Evolutionary conservation across 805 yeast species (phyloP), one percentile per base, ranked within the genome.

Genomic region (Lipomyces sp.): DNA sequence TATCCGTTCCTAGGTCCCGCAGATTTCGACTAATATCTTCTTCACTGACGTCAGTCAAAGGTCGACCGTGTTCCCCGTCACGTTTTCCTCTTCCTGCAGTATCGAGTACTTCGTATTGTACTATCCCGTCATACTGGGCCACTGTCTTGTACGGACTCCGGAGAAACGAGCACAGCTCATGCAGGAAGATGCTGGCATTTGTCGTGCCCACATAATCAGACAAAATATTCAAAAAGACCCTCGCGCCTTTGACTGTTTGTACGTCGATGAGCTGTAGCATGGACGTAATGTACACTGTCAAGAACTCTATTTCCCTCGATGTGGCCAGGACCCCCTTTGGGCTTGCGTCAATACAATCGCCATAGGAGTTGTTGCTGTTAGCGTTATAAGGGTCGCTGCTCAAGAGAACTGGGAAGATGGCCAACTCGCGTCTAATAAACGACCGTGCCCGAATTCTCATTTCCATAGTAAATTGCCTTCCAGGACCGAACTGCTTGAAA

Each of bases 361-460:
- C n/a, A 1, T 1, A 24, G 29, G 42, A 30, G 18, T 33, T n/a
- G 30, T 13, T 32, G 39, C 24, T 18, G 50, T 24, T 24, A 24
- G 4, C 13, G 8, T 13, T 34, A 33, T 51, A 53, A 2, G 63
- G 58, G 33, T 32, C 29, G 58, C 37, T 32, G 53, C 18, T 63
- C 24, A 39, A 34, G 35, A 67, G 50, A 35, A 65, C 62, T 18
- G 71, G 71, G 50, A 67, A 67, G 4, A 58, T 66, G 2, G 63
- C 30, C 7, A 67, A 56, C 29, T 67, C 71, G 11, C 71, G 65
- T 8, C 71, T 60, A n/a, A 64, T 62, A 33, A 67, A 67, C 8
- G 66, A 55, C 15, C 60, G 50, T 5, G 64, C 63, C 8, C 63
- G 59, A 4, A 59, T 39, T 29, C 57, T 63, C 53, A 59, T n/a